phyloP scores from a whole-genome alignment of 352 stramenopile species.

The Phytophthora sp. region DNA sequence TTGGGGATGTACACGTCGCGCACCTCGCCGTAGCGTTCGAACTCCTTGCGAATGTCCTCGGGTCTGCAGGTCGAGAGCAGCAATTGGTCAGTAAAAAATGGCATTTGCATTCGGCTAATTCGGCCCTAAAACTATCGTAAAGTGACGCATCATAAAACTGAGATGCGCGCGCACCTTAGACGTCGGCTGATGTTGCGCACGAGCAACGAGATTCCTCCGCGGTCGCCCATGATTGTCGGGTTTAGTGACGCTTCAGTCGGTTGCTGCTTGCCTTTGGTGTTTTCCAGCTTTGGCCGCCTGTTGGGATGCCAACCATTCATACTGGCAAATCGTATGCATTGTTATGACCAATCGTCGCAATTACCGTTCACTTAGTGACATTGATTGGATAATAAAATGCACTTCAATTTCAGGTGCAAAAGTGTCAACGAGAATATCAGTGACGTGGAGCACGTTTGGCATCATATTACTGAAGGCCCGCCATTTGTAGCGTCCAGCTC shows the following conservation, averaged over 20 bases:
- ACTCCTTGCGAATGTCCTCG: conserved; percentile 92
- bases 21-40: conserved; percentile 94
- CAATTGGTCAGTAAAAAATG: too few relatives aligned
- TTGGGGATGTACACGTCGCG: conserved; percentile 96
- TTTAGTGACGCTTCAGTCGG: conserved; percentile 20
- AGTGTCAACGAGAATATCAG: conserved; percentile 17
- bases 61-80: conserved; percentile 48
- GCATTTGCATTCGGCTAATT: conserved; percentile 14
- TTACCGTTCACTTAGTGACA: neutral
- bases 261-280: conserved; percentile 19
- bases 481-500: neutral
- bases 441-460: conserved; percentile 14
- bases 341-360: conserved; percentile 15
- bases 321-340: conserved; percentile 17
- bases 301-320: conserved; percentile 37
- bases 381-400: conserved; percentile 28
- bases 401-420: conserved; percentile 24
- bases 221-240: conserved; percentile 43
- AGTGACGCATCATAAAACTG: neutral
- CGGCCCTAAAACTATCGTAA: neutral
- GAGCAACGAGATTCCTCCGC: conserved; percentile 91
- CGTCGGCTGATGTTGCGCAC: conserved; percentile 94
- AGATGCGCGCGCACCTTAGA: conserved; percentile 58
- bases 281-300: conserved; percentile 30
- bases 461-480: too few relatives aligned